A percentile compares a stretch with the other conserved stretches of the same genome.
Evolutionary conservation across 1,284 basidiomycete species (phyloP).

Genomic region (Neolentinus lepideus): DNA sequence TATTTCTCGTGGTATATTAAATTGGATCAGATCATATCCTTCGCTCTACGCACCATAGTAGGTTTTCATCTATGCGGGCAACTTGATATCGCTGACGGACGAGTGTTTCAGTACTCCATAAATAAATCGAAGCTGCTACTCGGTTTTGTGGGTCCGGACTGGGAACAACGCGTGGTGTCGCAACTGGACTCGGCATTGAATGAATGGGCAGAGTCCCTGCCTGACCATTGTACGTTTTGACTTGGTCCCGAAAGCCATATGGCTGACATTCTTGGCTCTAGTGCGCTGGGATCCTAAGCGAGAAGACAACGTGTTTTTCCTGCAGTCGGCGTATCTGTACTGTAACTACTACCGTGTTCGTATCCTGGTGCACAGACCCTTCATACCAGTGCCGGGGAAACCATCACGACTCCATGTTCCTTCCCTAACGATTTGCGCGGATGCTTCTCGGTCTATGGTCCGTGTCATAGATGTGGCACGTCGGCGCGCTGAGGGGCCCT

Average conservation of each 20-base stretch:
- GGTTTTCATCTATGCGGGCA: slow-evolving; percentile 12
- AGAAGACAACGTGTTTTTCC: slow-evolving; percentile 27
- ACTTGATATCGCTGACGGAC: background rate
- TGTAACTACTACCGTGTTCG: slow-evolving; percentile 34
- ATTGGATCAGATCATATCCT: slow-evolving; percentile 56
- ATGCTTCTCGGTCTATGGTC: slow-evolving; percentile 37
- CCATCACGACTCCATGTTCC: slow-evolving; percentile 25
- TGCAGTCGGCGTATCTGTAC: slow-evolving; percentile 36
- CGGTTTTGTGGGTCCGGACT: slow-evolving; percentile 26
- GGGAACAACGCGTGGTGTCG: slow-evolving; percentile 35
- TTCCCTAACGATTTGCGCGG: slow-evolving; percentile 43
- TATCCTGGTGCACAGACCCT: slow-evolving; percentile 41
- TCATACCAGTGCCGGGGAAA: slow-evolving; percentile 31
- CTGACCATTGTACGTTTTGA: slow-evolving; percentile 27
- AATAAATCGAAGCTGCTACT: slow-evolving; percentile 29
- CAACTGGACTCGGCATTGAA: slow-evolving; percentile 47
- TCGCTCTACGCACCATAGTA: slow-evolving; percentile 56
- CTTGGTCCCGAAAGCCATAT: background rate
- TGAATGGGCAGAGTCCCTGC: slow-evolving; percentile 40
- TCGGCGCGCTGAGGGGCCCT: background rate
- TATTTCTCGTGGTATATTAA: slow-evolving; percentile 54
- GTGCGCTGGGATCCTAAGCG: slow-evolving; percentile 37
- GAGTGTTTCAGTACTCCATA: slow-evolving; percentile 30
- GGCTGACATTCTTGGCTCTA: slow-evolving; percentile 5
- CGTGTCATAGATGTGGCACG: slow-evolving; percentile 22